Evolutionary conservation across 208 protist genomes (phyloP).

Genomic region (Naegleria gruberi): DNA sequence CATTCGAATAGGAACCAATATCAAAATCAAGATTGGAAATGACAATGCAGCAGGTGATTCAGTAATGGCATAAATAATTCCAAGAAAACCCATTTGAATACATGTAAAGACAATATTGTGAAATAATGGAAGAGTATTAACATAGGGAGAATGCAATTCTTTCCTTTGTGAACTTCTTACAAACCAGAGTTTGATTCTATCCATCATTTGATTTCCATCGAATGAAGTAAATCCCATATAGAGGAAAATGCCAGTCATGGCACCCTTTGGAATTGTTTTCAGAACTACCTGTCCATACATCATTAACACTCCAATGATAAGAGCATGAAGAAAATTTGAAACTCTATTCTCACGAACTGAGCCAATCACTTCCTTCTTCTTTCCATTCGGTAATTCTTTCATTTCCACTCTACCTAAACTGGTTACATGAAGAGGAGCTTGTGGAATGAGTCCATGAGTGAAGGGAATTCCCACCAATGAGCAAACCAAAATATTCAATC

Average conservation of each 20-base stretch:
- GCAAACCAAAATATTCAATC: slow-evolving; percentile 31
- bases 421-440: slow-evolving; percentile 43
- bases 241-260: slow-evolving; percentile 36
- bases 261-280: slow-evolving; percentile 13
- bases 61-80: neutral
- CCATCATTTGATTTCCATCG: slow-evolving; percentile 35
- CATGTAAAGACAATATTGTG: neutral
- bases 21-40: slow-evolving; percentile 8
- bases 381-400: slow-evolving; percentile 14
- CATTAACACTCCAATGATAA: slow-evolving; percentile 27
- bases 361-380: neutral
- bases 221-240: slow-evolving; percentile 36
- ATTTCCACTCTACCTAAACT: slow-evolving; percentile 10
- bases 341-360: slow-evolving; percentile 20
- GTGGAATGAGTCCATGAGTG: slow-evolving; percentile 46
- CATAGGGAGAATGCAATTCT: neutral
- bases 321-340: slow-evolving; percentile 24
- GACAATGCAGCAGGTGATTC: neutral
- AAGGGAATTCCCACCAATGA: slow-evolving; percentile 41
- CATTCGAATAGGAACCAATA: neutral
- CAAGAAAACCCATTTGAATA: neutral
- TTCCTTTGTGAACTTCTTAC: neutral
- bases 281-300: slow-evolving; percentile 20
- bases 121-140: neutral
- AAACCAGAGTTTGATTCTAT: slow-evolving; percentile 29